phyloP scores from a whole-genome alignment of 768 basidiomycete species.

The Leccinellum albellum region DNA sequence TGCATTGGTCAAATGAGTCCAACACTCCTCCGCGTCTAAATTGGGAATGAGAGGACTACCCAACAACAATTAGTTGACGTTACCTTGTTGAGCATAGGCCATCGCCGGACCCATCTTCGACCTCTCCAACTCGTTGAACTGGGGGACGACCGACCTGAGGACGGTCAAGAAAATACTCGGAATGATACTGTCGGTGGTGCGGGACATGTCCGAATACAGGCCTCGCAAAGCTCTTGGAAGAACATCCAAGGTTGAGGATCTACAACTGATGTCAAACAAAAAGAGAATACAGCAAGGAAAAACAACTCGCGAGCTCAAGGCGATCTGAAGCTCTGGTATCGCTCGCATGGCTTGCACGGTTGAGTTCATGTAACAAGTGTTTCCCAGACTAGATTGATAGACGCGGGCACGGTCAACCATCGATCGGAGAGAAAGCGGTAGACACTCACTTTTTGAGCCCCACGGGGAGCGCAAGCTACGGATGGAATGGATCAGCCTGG shows the following conservation, averaged over 20 bases:
- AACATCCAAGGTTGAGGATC: slow-evolving; percentile 39
- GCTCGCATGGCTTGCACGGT: slow-evolving; percentile 91
- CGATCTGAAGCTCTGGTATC: slow-evolving; percentile 82
- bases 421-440: not conserved
- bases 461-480: slow-evolving; percentile 72
- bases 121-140: slow-evolving; percentile 76
- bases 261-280: not conserved
- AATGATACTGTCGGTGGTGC: slow-evolving; percentile 70
- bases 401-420: not conserved
- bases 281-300: not conserved
- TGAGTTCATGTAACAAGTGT: slow-evolving; percentile 98
- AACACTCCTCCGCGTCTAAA: slow-evolving; percentile 92
- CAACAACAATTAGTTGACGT: not conserved
- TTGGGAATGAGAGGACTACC: slow-evolving; percentile 4
- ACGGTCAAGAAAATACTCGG: slow-evolving; percentile 66
- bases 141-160: slow-evolving; percentile 78
- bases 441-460: slow-evolving; percentile 67
- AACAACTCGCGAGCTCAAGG: slow-evolving; percentile 53
- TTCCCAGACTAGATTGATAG: slow-evolving; percentile 60
- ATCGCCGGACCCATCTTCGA: slow-evolving; percentile 37
- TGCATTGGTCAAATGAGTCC: slow-evolving; percentile 39
- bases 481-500: not conserved
- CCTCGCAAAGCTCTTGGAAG: slow-evolving; percentile 56
- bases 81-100: slow-evolving; percentile 80
- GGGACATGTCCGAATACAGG: slow-evolving; percentile 68